Percentiles rank a stretch among this genome's conserved stretches.
Evolutionary conservation across 495 filamentous ascomycete genomes (phyloP).

Genomic region (Hypomontagnella submonticulosa): DNA sequence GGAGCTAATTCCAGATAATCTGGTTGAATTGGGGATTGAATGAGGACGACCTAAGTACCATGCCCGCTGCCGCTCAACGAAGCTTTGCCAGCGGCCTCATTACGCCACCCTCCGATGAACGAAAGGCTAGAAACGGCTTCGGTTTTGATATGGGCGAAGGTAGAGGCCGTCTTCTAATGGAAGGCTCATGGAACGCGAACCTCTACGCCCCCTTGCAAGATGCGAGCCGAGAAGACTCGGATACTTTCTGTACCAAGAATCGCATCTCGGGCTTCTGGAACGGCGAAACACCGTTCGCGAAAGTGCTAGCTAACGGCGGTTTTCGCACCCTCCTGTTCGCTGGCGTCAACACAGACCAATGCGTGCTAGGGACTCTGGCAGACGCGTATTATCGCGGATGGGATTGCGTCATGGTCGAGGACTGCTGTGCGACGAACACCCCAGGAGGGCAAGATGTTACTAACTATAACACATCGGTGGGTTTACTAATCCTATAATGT

Average conservation of each 20-base stretch:
- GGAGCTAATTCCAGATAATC: conserved; percentile 50
- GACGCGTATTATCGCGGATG: conserved; percentile 66
- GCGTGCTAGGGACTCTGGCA: conserved; percentile 64
- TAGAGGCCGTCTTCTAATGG: conserved; percentile 61
- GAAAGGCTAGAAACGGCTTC: conserved; percentile 53
- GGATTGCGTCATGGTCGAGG: conserved; percentile 65
- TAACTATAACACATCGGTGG: conserved; percentile 49
- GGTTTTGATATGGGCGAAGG: conserved; percentile 58
- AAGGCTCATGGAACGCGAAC: conserved; percentile 65
- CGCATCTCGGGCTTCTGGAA: conserved; percentile 68
- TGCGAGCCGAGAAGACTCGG: conserved; percentile 43
- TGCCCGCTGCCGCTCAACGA: conserved; percentile 62
- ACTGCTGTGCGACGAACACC: conserved; percentile 64
- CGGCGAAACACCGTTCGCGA: conserved; percentile 47
- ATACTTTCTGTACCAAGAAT: conserved; percentile 67
- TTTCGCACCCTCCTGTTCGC: conserved; percentile 64
- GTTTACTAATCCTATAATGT: conserved; percentile 20
- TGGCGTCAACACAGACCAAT: conserved; percentile 71
- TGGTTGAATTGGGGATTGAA: conserved; percentile 72
- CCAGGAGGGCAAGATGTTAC: conserved; percentile 46
- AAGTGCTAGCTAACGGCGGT: conserved; percentile 44
- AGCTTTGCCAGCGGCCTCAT: conserved; percentile 58
- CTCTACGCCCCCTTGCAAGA: conserved; percentile 59
- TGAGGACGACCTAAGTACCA: conserved; percentile 59
- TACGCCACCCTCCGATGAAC: conserved; percentile 13